A percentile compares a stretch with the other conserved stretches of the same genome.
Evolutionary conservation across 306 rosid genomes (phyloP).

Genomic region (Lagenaria siceraria): DNA sequence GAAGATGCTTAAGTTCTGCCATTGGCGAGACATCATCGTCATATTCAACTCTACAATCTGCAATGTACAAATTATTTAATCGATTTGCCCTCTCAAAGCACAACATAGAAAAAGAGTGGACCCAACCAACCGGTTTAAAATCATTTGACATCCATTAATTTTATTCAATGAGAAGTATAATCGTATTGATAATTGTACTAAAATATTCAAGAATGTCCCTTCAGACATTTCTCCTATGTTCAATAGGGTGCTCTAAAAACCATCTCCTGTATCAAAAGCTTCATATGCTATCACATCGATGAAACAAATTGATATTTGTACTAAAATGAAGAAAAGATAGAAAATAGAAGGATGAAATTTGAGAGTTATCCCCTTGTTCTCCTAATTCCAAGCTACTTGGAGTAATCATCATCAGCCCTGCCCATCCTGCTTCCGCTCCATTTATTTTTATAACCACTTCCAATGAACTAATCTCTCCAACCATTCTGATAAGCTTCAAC

Average conservation of each 20-base stretch:
- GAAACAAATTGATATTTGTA: not conserved
- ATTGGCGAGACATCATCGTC: not conserved
- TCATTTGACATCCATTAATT: not conserved
- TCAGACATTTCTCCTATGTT: not conserved
- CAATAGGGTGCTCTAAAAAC: not conserved
- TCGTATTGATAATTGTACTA: not conserved
- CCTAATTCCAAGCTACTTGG: not conserved
- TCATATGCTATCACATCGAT: not conserved
- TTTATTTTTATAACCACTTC: not conserved
- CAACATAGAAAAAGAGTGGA: not conserved
- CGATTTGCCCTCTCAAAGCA: not conserved
- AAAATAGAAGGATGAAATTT: not conserved
- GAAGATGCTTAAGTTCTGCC: not conserved
- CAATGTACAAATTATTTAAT: conserved; percentile 5
- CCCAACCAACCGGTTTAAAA: not conserved
- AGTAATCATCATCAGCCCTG: not conserved
- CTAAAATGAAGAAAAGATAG: not conserved
- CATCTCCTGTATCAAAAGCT: not conserved
- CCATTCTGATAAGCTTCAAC: not conserved
- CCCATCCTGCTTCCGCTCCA: not conserved
- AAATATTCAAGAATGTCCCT: not conserved
- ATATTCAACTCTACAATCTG: conserved; percentile 5
- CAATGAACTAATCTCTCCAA: not conserved
- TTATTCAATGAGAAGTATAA: not conserved
- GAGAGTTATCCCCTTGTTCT: not conserved